A percentile compares a stretch with the other conserved stretches of the same genome.
Conservation (phyloP, 2,329 filamentous ascomycete genomes). For the Coleophoma crateriformis region DNA sequence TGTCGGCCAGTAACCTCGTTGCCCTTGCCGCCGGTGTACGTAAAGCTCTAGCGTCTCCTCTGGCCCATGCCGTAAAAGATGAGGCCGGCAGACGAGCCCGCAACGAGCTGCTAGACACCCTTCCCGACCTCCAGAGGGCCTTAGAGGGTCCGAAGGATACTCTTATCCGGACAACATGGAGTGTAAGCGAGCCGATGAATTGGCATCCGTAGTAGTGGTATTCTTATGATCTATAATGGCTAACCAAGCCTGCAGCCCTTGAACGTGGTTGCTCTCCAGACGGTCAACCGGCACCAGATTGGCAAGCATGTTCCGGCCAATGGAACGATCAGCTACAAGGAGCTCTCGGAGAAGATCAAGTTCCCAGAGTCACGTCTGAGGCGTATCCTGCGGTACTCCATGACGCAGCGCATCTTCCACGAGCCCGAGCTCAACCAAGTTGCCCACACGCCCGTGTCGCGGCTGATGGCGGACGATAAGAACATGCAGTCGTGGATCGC, state of each 20-base stretch:
- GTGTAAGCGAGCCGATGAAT: no score
- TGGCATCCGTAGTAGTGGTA: no score
- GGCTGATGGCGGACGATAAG: slow-evolving; percentile 10
- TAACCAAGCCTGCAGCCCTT: background rate
- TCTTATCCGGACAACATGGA: slow-evolving; percentile 10
- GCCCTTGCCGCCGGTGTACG: slow-evolving; percentile 5
- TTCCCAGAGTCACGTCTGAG: slow-evolving; percentile 7
- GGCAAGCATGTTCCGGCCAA: slow-evolving; percentile 11
- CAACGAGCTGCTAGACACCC: slow-evolving; percentile 10
- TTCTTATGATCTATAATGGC: no score
- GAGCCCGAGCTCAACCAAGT: slow-evolving; percentile 13
- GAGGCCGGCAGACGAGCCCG: slow-evolving; percentile 7
- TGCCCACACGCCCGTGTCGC: slow-evolving; percentile 15
- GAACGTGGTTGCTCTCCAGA: slow-evolving; percentile 11
- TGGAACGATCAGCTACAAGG: slow-evolving; percentile 11
- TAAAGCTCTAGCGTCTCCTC: slow-evolving; percentile 4
- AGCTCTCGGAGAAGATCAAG: slow-evolving; percentile 12
- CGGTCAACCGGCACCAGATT: slow-evolving; percentile 15
- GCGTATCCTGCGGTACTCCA: slow-evolving; percentile 16
- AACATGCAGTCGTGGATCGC: slow-evolving; percentile 5
- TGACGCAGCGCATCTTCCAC: slow-evolving; percentile 15
- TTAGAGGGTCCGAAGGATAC: slow-evolving; percentile 6
- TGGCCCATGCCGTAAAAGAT: background rate
- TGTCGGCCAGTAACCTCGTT: slow-evolving; percentile 4
- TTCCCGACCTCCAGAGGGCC: slow-evolving; percentile 7